A percentile compares a stretch with the other conserved stretches of the same genome.
Evolutionary conservation across 2,329 filamentous ascomycete species (phyloP).

Genomic region (Geosmithia morbida): DNA sequence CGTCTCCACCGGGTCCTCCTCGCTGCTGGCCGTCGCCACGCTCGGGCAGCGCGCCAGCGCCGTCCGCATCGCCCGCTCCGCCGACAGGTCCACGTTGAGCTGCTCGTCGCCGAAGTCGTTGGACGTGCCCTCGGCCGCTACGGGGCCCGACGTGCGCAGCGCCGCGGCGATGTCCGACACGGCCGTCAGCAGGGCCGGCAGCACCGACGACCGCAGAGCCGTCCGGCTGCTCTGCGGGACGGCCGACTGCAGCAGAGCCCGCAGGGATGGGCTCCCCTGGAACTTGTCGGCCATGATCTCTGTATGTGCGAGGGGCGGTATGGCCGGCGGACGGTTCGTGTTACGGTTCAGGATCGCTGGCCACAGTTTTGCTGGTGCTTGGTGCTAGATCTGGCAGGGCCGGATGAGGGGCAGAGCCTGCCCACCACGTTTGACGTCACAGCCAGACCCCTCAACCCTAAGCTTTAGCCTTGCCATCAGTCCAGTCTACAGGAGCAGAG

Average conservation of each 20-base stretch:
- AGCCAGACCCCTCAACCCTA: too few relatives aligned
- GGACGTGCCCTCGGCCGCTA: constrained; percentile 12
- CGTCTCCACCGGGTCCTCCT: constrained; percentile 43
- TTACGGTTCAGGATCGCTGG: too few relatives aligned
- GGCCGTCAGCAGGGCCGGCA: constrained; percentile 31
- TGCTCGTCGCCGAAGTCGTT: constrained; percentile 47
- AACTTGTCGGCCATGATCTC: neutral
- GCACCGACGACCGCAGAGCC: constrained; percentile 24
- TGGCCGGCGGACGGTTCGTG: too few relatives aligned
- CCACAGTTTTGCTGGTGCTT: too few relatives aligned
- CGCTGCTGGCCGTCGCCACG: constrained; percentile 38
- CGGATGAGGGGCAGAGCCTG: too few relatives aligned
- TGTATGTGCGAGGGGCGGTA: too few relatives aligned
- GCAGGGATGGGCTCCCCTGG: neutral
- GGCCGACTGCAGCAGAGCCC: neutral
- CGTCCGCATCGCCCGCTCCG: constrained; percentile 31
- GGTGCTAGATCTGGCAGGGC: too few relatives aligned
- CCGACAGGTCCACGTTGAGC: constrained; percentile 40
- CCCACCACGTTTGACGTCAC: too few relatives aligned
- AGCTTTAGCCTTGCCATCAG: too few relatives aligned
- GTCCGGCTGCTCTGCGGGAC: neutral
- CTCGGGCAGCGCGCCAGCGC: constrained; percentile 26
- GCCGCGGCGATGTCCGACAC: constrained; percentile 27
- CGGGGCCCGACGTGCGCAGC: constrained; percentile 1
- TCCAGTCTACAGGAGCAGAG: too few relatives aligned